Evolutionary conservation across 306 rosid genomes (phyloP).

Genomic region (Cucurbita argyrosperma): DNA sequence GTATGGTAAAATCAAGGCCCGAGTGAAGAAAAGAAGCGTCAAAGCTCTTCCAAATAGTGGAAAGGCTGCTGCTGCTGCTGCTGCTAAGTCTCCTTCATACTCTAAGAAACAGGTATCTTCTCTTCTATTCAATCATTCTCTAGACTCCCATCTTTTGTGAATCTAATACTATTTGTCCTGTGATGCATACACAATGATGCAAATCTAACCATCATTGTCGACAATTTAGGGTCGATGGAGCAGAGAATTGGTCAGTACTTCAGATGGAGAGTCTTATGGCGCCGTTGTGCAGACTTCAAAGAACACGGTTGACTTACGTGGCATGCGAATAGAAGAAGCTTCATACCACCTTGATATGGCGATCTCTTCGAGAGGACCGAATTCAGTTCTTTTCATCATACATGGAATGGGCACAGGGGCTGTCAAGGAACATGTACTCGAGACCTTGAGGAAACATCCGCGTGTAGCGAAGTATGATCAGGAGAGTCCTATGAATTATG

Average conservation of each 20-base stretch:
- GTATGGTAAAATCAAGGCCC: conserved; percentile 71
- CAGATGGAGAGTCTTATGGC: conserved; percentile 37
- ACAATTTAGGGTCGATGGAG: conserved; percentile 26
- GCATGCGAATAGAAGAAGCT: conserved; percentile 80
- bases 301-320: conserved; percentile 76
- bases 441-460: conserved; percentile 44
- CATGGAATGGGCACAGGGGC: conserved; percentile 94
- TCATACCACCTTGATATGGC: conserved; percentile 62
- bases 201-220: background rate
- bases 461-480: conserved; percentile 57
- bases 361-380: conserved; percentile 37
- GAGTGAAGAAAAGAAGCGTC: conserved; percentile 63
- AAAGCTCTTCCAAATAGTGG: conserved; percentile 27
- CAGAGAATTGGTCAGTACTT: conserved; percentile 16
- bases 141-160: background rate
- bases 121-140: background rate
- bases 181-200: background rate
- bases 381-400: conserved; percentile 65
- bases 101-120: conserved; percentile 46
- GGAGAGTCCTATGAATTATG: conserved; percentile 69
- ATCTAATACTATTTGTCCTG: background rate
- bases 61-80: conserved; percentile 14
- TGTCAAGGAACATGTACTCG: conserved; percentile 47
- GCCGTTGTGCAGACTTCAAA: conserved; percentile 66
- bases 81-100: conserved; percentile 20